These are phyloP conservation scores for Nepenthes gracilis DNA, from an alignment of 148 eudicot genomes.

Conservation along the genomic window DNA sequence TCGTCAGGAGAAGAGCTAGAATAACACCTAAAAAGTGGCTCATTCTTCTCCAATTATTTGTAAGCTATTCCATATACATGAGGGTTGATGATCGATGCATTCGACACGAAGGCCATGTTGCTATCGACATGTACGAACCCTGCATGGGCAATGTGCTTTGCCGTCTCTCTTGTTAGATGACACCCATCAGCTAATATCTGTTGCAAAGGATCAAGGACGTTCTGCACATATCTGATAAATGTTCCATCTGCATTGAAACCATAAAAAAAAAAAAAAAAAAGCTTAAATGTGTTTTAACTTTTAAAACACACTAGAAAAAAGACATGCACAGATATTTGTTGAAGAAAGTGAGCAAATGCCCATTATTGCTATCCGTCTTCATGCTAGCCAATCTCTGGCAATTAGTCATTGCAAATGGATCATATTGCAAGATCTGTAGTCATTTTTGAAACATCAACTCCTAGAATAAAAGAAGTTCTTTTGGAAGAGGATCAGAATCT, in stretches of 20 bases:
- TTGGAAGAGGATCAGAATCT: no score
- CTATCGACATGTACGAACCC: conserved; percentile 55
- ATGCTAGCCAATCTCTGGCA: no score
- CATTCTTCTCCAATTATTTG: conserved; percentile 19
- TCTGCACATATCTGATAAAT: conserved; percentile 38
- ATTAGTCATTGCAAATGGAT: no score
- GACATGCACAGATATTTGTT: no score
- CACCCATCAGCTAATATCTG: conserved; percentile 66
- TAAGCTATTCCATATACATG: conserved; percentile 66
- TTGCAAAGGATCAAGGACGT: conserved; percentile 65
- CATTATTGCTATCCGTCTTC: no score
- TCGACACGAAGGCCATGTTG: conserved; percentile 26
- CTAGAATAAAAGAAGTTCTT: no score
- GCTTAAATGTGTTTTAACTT: background rate
- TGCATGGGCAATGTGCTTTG: conserved; percentile 44
- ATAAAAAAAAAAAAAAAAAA: background rate
- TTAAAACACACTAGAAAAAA: no score
- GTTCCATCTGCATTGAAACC: conserved; percentile 51
- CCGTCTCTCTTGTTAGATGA: conserved; percentile 71
- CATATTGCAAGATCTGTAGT: no score
- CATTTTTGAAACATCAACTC: no score
- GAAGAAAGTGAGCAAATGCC: no score
- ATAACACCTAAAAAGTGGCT: no score
- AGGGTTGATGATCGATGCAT: conserved; percentile 49
- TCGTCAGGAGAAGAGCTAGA: no score